Conservation (phyloP, 73 alveolate genomes). For the Paramecium sexaurelia region DNA sequence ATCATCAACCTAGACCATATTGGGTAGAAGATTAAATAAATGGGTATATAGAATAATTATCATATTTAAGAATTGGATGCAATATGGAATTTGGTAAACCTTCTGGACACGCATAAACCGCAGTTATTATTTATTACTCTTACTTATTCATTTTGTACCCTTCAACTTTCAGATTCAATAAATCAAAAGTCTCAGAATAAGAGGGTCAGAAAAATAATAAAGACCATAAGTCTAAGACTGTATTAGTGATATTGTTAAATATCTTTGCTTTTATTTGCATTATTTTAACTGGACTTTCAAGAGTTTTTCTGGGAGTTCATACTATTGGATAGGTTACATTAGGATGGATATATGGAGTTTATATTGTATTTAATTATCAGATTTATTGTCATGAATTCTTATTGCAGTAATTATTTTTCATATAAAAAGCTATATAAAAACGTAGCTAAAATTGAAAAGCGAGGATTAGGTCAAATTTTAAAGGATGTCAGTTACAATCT, state of each 20-base stretch:
- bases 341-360: constrained; percentile 59
- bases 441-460: background rate
- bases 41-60: background rate
- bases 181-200: background rate
- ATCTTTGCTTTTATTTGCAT: background rate
- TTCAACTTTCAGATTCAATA: background rate
- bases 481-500: background rate
- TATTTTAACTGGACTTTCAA: constrained; percentile 50
- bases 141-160: background rate
- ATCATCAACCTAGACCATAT: constrained; percentile 46
- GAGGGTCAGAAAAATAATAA: background rate
- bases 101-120: constrained; percentile 27
- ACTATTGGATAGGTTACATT: constrained; percentile 44
- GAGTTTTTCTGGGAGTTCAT: constrained; percentile 65
- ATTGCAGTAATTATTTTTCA: background rate
- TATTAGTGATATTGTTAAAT: background rate
- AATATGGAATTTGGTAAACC: constrained; percentile 53
- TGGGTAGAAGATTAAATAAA: background rate
- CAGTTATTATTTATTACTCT: background rate
- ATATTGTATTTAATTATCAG: background rate
- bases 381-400: background rate
- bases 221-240: background rate
- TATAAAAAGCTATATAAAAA: background rate
- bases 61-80: background rate
- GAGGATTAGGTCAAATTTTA: background rate